phyloP scores from a whole-genome alignment of 495 filamentous ascomycete genomes.

The Penicillium odoratum region DNA sequence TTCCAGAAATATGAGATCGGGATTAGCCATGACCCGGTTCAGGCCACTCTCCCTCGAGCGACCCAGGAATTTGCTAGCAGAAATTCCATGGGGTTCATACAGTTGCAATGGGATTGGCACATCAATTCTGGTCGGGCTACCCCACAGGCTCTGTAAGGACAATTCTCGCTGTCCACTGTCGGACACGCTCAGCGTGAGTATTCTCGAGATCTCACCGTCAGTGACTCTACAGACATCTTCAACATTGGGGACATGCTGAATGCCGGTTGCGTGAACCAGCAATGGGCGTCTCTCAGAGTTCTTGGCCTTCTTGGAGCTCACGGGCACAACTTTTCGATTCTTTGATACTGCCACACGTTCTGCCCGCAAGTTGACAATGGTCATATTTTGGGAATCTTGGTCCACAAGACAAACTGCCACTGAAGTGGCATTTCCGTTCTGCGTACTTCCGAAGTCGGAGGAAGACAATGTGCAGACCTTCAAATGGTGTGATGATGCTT shows the following conservation, averaged over 20 bases:
- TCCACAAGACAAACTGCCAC: slow-evolving; percentile 71
- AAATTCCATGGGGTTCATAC: slow-evolving; percentile 44
- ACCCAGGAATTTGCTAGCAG: slow-evolving; percentile 29
- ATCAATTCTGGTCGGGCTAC: slow-evolving; percentile 56
- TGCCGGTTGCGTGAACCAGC: slow-evolving; percentile 41
- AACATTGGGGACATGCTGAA: slow-evolving; percentile 53
- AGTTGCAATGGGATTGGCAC: slow-evolving; percentile 50
- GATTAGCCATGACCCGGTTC: slow-evolving; percentile 52
- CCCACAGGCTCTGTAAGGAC: slow-evolving; percentile 76
- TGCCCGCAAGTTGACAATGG: slow-evolving; percentile 61
- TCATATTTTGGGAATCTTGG: slow-evolving; percentile 60
- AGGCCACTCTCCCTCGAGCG: slow-evolving; percentile 52
- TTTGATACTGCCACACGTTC: slow-evolving; percentile 37
- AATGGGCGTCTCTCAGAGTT: slow-evolving; percentile 30
- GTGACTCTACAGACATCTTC: slow-evolving; percentile 73
- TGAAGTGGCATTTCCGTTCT: slow-evolving; percentile 35
- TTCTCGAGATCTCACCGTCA: slow-evolving; percentile 65
- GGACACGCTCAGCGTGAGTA: slow-evolving; percentile 68
- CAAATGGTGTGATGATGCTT: slow-evolving; percentile 44
- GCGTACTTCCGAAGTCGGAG: slow-evolving; percentile 41
- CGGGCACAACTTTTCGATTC: slow-evolving; percentile 24
- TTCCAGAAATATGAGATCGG: slow-evolving; percentile 39
- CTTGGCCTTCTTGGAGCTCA: slow-evolving; percentile 30
- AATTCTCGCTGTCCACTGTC: slow-evolving; percentile 62
- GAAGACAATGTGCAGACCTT: slow-evolving; percentile 67